phyloP scores from a whole-genome alignment of 2,329 filamentous ascomycete species.

The Lizonia empirigonia region DNA sequence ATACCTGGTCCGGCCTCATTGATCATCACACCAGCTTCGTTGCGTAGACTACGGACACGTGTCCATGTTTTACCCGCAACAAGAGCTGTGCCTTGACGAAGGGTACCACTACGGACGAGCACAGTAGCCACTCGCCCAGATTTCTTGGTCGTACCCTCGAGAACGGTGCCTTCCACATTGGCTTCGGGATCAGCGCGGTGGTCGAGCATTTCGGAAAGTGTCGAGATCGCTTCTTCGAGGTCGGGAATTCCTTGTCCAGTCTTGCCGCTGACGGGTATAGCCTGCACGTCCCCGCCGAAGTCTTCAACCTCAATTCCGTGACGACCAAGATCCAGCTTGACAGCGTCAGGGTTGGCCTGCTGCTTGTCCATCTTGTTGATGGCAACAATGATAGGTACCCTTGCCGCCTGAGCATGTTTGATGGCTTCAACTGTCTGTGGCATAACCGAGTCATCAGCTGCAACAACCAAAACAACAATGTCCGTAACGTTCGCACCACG shows the following conservation, averaged over 20 bases:
- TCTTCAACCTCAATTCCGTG: constrained; percentile 93
- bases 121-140: constrained; percentile 86
- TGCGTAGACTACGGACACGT: constrained; percentile 79
- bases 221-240: constrained; percentile 86
- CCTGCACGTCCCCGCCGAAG: constrained; percentile 91
- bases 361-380: constrained; percentile 97
- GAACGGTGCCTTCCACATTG: constrained; percentile 87
- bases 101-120: constrained; percentile 84
- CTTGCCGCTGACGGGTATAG: constrained; percentile 88
- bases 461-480: constrained; percentile 93
- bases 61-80: constrained; percentile 90
- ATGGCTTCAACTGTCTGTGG: constrained; percentile 96
- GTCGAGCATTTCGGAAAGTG: constrained; percentile 87
- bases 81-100: constrained; percentile 79
- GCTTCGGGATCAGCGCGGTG: constrained; percentile 80
- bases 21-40: constrained; percentile 79
- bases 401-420: constrained; percentile 85
- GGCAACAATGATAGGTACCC: constrained; percentile 94
- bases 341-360: constrained; percentile 76
- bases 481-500: constrained; percentile 95
- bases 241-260: constrained; percentile 91
- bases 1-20: constrained; percentile 81
- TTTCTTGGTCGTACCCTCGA: constrained; percentile 87
- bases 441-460: constrained; percentile 96
- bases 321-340: constrained; percentile 84